Conservation (phyloP, 352 stramenopile species). For the Pythium oligandrum region DNA sequence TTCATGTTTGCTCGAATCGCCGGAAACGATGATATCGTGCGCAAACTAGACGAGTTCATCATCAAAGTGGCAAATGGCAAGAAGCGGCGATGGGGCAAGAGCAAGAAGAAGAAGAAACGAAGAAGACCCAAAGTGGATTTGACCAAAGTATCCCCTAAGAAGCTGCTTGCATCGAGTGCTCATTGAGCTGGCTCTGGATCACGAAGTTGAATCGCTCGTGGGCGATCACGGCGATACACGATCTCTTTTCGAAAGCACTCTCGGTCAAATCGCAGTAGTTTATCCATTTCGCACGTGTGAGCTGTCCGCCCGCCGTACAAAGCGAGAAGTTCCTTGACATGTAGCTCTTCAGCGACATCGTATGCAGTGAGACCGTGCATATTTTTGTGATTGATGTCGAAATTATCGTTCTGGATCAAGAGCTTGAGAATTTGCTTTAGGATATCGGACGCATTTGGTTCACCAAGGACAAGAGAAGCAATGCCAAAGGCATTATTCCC, state of each 20-base stretch:
- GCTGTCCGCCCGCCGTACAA: slow-evolving; percentile 39
- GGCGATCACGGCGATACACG: slow-evolving; percentile 29
- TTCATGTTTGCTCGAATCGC: slow-evolving; percentile 68
- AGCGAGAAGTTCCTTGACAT: slow-evolving; percentile 38
- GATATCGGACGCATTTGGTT: slow-evolving; percentile 2
- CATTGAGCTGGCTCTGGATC: slow-evolving; percentile 2
- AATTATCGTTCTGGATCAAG: slow-evolving; percentile 17
- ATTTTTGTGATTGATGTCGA: slow-evolving; percentile 75
- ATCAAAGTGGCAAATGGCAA: slow-evolving; percentile 29
- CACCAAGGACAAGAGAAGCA: slow-evolving; percentile 36
- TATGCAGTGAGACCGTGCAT: slow-evolving; percentile 54
- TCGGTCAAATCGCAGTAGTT: slow-evolving; percentile 47
- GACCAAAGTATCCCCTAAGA: slow-evolving; percentile 32
- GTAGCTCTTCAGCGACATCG: slow-evolving; percentile 40
- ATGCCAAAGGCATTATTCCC: slow-evolving; percentile 63
- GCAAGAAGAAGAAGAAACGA: slow-evolving; percentile 15
- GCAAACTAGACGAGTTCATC: slow-evolving; percentile 49
- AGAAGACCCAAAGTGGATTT: slow-evolving; percentile 24
- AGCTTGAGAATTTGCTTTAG: slow-evolving; percentile 32
- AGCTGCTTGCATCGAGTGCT: slow-evolving; percentile 29
- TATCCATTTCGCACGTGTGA: slow-evolving; percentile 35
- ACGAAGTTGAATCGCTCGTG: slow-evolving; percentile 22
- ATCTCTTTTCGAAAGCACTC: slow-evolving; percentile 42
- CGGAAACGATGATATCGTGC: slow-evolving; percentile 57
- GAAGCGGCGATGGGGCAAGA: slow-evolving; percentile 16